Evolutionary conservation across 106 monocot species (phyloP).

Genomic region (Alisma plantagoaquatica): DNA sequence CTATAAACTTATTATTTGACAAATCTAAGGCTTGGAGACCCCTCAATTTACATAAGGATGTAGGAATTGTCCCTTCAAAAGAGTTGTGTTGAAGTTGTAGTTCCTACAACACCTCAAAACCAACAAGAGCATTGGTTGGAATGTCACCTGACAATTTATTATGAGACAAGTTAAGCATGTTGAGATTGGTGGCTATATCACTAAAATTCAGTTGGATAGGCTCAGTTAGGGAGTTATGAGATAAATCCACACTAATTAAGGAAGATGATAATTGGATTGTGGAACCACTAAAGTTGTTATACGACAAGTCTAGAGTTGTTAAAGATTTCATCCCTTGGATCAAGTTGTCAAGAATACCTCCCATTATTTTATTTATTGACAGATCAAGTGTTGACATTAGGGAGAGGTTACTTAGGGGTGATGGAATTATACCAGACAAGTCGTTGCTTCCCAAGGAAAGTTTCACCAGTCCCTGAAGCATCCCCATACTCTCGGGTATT

Average conservation of each 20-base stretch:
- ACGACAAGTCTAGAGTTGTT: no score
- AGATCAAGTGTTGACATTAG: no score
- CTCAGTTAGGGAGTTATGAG: constrained; percentile 3
- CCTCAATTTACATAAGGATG: background rate
- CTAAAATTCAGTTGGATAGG: background rate
- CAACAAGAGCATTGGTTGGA: background rate
- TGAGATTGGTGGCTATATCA: background rate
- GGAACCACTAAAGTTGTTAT: constrained; percentile 8
- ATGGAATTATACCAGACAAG: no score
- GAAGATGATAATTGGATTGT: background rate
- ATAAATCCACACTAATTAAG: background rate
- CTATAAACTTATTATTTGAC: background rate
- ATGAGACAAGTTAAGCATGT: background rate
- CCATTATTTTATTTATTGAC: no score
- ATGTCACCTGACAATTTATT: constrained; percentile 11
- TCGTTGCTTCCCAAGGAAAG: background rate
- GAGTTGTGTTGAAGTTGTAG: background rate
- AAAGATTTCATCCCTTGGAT: no score
- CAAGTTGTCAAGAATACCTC: constrained; percentile 18
- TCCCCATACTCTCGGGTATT: constrained; percentile 7
- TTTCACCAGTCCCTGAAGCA: background rate
- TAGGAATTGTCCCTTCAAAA: background rate
- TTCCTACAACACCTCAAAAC: background rate
- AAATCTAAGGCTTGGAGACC: background rate
- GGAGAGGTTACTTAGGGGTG: no score